A percentile compares a stretch with the other conserved stretches of the same genome.
Evolutionary conservation across 192 early-diverging fungal genomes (phyloP).

Genomic region (Coemansia sp.): DNA sequence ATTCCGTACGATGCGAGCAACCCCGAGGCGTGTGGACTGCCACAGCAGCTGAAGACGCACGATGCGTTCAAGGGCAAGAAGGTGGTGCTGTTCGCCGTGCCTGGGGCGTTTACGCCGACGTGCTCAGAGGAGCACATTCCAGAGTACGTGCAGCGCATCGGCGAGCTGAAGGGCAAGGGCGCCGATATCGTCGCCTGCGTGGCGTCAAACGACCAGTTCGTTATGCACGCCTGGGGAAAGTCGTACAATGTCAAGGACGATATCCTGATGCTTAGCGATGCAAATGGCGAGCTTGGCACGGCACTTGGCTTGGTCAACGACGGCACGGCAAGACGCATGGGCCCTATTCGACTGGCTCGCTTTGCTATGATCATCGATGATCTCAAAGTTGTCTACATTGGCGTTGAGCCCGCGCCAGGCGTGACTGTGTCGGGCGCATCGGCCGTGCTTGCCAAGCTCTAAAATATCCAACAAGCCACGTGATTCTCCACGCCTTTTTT

Average conservation of each 20-base stretch:
- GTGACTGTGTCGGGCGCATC: slow-evolving; percentile 61
- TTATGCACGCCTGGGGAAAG: slow-evolving; percentile 60
- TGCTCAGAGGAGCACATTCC: slow-evolving; percentile 70
- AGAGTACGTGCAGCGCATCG: slow-evolving; percentile 57
- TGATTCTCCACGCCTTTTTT: slow-evolving; percentile 4
- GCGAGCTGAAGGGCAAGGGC: slow-evolving; percentile 67
- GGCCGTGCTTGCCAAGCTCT: slow-evolving; percentile 62
- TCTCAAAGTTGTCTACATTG: slow-evolving; percentile 69
- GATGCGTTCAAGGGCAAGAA: slow-evolving; percentile 56
- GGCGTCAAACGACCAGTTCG: slow-evolving; percentile 62
- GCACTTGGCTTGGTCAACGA: slow-evolving; percentile 68
- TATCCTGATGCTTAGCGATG: slow-evolving; percentile 72
- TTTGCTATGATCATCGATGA: slow-evolving; percentile 74
- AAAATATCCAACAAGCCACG: neutral
- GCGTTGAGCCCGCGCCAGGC: slow-evolving; percentile 64
- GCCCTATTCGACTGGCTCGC: slow-evolving; percentile 65
- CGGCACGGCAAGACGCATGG: slow-evolving; percentile 63
- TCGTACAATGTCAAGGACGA: slow-evolving; percentile 46
- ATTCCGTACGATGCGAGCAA: slow-evolving; percentile 54
- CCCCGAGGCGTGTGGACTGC: slow-evolving; percentile 54
- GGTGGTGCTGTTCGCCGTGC: slow-evolving; percentile 64
- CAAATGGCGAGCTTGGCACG: slow-evolving; percentile 64
- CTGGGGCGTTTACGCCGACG: slow-evolving; percentile 67
- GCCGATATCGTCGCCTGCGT: slow-evolving; percentile 70
- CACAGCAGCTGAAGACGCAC: slow-evolving; percentile 49